These are phyloP conservation scores for Glycine latifolia DNA, from an alignment of 306 rosid species.

Conservation along the genomic window DNA sequence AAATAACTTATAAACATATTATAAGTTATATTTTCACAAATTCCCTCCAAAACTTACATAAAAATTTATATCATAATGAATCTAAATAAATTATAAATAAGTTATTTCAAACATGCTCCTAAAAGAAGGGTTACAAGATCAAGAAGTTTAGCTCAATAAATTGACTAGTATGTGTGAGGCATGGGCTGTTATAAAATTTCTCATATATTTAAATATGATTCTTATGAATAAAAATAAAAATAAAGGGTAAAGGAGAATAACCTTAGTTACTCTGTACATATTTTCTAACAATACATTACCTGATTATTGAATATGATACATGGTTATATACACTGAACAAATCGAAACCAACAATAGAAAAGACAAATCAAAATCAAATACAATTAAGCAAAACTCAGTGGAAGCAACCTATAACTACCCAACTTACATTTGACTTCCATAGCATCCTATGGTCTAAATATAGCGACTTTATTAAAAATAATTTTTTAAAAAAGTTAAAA, in stretches of 20 bases:
- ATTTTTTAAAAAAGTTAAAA: not conserved
- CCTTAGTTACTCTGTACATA: not conserved
- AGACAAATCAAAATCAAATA: constrained; percentile 35
- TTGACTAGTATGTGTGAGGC: no score
- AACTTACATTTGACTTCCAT: constrained; percentile 26
- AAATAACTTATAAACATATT: no score
- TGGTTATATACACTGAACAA: constrained; percentile 26
- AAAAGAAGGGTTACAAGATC: not conserved
- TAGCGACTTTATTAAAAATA: constrained; percentile 39
- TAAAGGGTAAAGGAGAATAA: not conserved
- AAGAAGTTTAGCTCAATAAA: no score
- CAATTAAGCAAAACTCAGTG: constrained; percentile 38
- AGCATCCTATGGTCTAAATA: not conserved
- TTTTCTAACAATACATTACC: not conserved
- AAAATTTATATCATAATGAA: no score
- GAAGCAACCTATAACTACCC: constrained; percentile 48
- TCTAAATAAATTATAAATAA: not conserved
- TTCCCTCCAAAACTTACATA: no score
- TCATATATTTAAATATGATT: no score
- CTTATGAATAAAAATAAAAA: no score
- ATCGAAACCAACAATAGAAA: constrained; percentile 16
- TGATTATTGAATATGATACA: constrained; percentile 19
- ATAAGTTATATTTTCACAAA: no score
- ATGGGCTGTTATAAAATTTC: no score
- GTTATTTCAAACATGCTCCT: not conserved